Evolutionary conservation across 2,329 filamentous ascomycete genomes (phyloP).

Genomic region (Talaromyces piceae): DNA sequence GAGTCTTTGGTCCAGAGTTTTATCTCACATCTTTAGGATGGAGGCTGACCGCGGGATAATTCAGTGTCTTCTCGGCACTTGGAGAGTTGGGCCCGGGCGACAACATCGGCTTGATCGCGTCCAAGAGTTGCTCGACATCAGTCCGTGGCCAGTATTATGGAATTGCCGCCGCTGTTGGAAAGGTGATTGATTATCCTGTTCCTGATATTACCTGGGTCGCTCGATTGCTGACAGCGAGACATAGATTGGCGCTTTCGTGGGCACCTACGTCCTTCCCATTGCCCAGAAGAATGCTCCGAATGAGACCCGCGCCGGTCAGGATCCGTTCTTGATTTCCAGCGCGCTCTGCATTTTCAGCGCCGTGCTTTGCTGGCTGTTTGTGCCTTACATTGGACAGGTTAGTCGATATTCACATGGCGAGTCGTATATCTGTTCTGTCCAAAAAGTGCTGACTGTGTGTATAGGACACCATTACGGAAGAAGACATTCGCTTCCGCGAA

Average conservation of each 20-base stretch:
- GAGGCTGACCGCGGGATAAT: conserved; percentile 12
- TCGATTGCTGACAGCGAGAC: not conserved
- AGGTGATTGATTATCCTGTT: not conserved
- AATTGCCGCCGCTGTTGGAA: conserved; percentile 40
- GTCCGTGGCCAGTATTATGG: conserved; percentile 71
- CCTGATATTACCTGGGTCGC: not conserved
- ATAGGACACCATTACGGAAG: conserved; percentile 70
- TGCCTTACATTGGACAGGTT: conserved; percentile 64
- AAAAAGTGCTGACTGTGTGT: not conserved
- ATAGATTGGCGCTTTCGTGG: conserved; percentile 63
- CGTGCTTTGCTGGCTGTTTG: conserved; percentile 54
- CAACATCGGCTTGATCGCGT: conserved; percentile 81
- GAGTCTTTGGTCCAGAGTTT: conserved; percentile 10
- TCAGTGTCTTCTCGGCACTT: conserved; percentile 66
- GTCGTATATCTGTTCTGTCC: not conserved
- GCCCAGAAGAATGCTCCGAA: conserved; percentile 53
- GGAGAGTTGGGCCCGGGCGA: conserved; percentile 82
- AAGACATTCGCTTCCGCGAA: conserved; percentile 67
- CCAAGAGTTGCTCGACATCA: conserved; percentile 80
- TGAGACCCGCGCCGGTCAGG: conserved; percentile 59
- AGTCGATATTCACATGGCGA: no score
- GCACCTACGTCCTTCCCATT: conserved; percentile 73
- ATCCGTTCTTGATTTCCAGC: conserved; percentile 83
- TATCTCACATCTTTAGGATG: not conserved
- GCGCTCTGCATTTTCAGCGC: conserved; percentile 70